Evolutionary conservation across 2,329 filamentous ascomycete species (phyloP), one percentile per base, ranked within the genome.

Genomic region (Colletotrichum chrysophilum): DNA sequence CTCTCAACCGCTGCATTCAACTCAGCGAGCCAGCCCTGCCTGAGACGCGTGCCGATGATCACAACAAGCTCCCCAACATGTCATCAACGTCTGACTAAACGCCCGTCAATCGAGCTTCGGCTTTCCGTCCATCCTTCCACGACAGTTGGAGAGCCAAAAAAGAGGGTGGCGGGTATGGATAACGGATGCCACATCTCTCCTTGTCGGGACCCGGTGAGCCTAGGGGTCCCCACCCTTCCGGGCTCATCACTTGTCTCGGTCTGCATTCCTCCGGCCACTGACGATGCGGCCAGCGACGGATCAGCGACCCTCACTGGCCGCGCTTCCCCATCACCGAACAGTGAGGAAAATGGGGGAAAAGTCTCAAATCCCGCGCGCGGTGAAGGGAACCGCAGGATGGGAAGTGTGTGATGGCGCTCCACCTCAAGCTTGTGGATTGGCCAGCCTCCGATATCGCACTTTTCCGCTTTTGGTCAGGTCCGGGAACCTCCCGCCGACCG

Each of bases 221-320:
- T 32, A 43, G 62, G 24, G 32, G 26, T 52, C 70, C 58, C 70
- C 70, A 73, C 74, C 48, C 43, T 52, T 66, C 70, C 64, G 74
- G 65, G 48, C 70, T 69, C 64, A 36, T 73, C 64, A 65, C 28
- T 64, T 55, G 48, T 65, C 65, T 76, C 74, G 74, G 74, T 74
- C 58, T 76, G 65, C 58, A 74, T 69, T 75, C 48, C 65, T 74
- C 74, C 74, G 70, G 64, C 65, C 74, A 74, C 65, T 75, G 62
- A 65, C n/a, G 34, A 64, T 68, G 34, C 70, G 70, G 34, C 70
- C 56, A 66, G 70, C 8, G n/a, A 52, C 28, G 48, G 43, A 24
- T 16, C 56, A 14, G 60, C 34, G 28, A 58, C 30, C 32, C 26
- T 69, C 28, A 60, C 62, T 74, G 74, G 64, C 58, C 66, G 58